Evolutionary conservation across 306 rosid genomes (phyloP).

Genomic region (Neltuma alba): DNA sequence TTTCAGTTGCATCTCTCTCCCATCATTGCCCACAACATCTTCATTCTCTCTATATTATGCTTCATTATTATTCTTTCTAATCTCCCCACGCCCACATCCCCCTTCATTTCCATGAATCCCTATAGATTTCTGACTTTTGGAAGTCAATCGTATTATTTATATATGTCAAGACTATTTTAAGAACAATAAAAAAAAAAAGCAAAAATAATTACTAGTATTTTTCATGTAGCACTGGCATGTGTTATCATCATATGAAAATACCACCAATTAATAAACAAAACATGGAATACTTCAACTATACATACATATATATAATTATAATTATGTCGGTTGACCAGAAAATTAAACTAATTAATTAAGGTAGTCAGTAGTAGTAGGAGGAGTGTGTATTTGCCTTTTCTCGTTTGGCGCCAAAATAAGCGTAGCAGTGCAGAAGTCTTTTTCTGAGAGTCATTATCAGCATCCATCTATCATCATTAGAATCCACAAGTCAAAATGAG

Average conservation of each 20-base stretch:
- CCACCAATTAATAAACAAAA: not conserved
- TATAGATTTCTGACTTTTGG: not conserved
- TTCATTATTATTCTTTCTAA: not conserved
- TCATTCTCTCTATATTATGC: not conserved
- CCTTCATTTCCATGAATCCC: not conserved
- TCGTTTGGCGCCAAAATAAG: conserved; percentile 23
- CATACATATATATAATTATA: not conserved
- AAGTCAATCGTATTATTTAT: too few species aligned
- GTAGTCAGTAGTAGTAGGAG: too few species aligned
- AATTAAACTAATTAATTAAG: not conserved
- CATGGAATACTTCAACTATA: not conserved
- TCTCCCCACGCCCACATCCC: conserved; percentile 5
- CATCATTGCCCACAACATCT: conserved; percentile 18
- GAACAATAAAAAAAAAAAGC: too few species aligned
- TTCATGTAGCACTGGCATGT: not conserved
- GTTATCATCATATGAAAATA: not conserved
- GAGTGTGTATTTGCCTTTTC: not conserved
- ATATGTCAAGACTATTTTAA: too few species aligned
- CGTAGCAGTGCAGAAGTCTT: not conserved
- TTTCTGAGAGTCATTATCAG: conserved; percentile 30
- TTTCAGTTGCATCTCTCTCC: conserved; percentile 3
- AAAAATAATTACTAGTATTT: too few species aligned
- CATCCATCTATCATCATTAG: conserved; percentile 33
- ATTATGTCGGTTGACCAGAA: not conserved
- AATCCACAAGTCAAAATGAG: conserved; percentile 34